phyloP scores from a whole-genome alignment of 2,329 filamentous ascomycete species.

The Didymella glomerata region DNA sequence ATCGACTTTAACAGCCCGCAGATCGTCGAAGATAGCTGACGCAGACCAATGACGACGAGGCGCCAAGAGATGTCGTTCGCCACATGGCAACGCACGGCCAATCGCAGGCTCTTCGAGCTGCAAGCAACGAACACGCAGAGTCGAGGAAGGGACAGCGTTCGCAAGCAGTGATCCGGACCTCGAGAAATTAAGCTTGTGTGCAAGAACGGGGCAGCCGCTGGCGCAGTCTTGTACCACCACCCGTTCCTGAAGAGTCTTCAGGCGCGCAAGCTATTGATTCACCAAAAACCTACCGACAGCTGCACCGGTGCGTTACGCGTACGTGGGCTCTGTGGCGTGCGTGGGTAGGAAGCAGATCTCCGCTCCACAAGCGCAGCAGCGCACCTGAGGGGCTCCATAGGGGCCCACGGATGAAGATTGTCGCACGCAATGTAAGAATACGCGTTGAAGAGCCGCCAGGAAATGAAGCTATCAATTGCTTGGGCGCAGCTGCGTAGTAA shows the following conservation, averaged over 20 bases:
- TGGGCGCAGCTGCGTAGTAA: background rate
- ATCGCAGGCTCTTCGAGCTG: background rate
- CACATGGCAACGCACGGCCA: no score
- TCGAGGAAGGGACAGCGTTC: slow-evolving; percentile 1
- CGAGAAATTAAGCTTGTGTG: slow-evolving; percentile 6
- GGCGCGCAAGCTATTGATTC: slow-evolving; percentile 18
- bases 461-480: slow-evolving; percentile 1
- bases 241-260: slow-evolving; percentile 16
- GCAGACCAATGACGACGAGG: slow-evolving; percentile 20
- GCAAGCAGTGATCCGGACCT: slow-evolving; percentile 6
- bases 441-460: slow-evolving; percentile 9
- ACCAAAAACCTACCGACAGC: slow-evolving; percentile 5
- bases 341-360: slow-evolving; percentile 5
- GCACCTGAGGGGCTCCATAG: background rate
- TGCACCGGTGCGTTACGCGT: slow-evolving; percentile 19
- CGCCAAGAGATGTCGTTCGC: slow-evolving; percentile 15
- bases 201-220: slow-evolving; percentile 13
- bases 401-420: background rate
- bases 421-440: slow-evolving; percentile 11
- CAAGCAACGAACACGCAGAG: slow-evolving; percentile 3
- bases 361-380: slow-evolving; percentile 11
- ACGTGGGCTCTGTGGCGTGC: slow-evolving; percentile 20
- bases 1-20: slow-evolving; percentile 15
- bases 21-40: slow-evolving; percentile 15
- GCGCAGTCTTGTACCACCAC: slow-evolving; percentile 6